Conservation (phyloP, 1,139 yeast species). For the Tardiomyces depauwii region DNA sequence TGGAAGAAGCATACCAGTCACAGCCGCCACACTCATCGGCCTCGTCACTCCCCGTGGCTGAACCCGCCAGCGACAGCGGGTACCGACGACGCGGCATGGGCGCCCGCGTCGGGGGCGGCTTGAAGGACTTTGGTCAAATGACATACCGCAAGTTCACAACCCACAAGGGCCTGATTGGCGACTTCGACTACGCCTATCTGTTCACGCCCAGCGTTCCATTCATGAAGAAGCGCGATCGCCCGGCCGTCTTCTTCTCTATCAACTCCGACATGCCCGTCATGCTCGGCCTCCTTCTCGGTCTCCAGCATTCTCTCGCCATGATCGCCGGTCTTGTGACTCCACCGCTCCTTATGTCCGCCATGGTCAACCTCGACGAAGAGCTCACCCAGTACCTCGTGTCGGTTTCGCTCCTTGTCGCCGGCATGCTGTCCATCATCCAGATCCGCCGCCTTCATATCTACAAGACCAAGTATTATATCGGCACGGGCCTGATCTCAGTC, state of each 20-base stretch:
- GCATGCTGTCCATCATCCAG: conserved; percentile 61
- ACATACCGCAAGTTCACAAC: conserved; percentile 29
- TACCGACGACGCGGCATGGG: too few species aligned
- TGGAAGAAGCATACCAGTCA: not conserved
- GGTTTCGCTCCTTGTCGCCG: conserved; percentile 65
- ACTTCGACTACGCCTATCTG: conserved; percentile 66
- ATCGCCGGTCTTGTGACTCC: conserved; percentile 88
- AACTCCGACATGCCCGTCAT: conserved; percentile 69
- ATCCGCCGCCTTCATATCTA: conserved; percentile 70
- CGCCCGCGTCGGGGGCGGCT: not conserved
- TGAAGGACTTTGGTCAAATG: not conserved
- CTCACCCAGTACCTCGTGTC: conserved; percentile 63
- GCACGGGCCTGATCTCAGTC: conserved; percentile 79
- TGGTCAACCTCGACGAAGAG: conserved; percentile 44
- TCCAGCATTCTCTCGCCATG: conserved; percentile 85
- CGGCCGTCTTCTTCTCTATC: conserved; percentile 71
- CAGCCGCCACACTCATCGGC: not conserved
- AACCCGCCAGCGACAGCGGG: not conserved
- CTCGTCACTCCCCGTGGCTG: not conserved
- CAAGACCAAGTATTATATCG: conserved; percentile 62
- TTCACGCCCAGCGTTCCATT: conserved; percentile 74
- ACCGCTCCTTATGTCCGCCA: conserved; percentile 53
- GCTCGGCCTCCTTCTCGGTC: conserved; percentile 64
- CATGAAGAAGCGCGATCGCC: conserved; percentile 30
- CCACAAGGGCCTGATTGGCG: conserved; percentile 68